phyloP scores from a whole-genome alignment of 805 yeast genomes.

The Ogataea trehalophila region DNA sequence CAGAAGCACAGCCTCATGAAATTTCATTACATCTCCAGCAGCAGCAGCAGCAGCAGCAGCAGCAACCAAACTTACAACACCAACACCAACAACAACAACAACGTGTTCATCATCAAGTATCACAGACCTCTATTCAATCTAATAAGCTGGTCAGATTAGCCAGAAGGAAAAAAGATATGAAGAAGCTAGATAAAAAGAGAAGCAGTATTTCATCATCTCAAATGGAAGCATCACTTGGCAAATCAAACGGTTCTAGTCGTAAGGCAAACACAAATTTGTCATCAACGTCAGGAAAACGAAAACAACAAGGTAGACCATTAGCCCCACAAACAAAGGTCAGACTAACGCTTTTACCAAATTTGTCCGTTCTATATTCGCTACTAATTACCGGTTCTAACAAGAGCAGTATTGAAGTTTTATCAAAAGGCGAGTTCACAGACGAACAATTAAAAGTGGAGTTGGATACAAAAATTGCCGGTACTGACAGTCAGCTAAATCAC shows the following conservation, averaged over 20 bases:
- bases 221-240: not conserved
- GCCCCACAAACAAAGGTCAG: slow-evolving; percentile 47
- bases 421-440: not conserved
- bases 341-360: slow-evolving; percentile 38
- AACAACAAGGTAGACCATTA: slow-evolving; percentile 36
- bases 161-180: not conserved
- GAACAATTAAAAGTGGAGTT: not conserved
- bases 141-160: not conserved
- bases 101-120: too few species aligned
- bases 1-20: too few species aligned
- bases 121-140: not conserved
- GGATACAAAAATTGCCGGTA: not conserved
- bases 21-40: too few species aligned
- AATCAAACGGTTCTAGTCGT: not conserved
- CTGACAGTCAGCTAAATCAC: not conserved
- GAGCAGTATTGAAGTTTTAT: slow-evolving; percentile 1
- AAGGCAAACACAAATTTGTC: not conserved
- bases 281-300: not conserved
- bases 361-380: slow-evolving; percentile 37
- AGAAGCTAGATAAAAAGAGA: not conserved
- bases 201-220: not conserved
- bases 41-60: too few species aligned
- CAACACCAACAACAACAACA: too few species aligned
- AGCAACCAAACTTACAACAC: too few species aligned
- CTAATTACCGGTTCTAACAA: slow-evolving; percentile 28